Base-by-base conservation (phyloP, 805 yeast species). In the Wickerhamiella parazyma region DNA sequence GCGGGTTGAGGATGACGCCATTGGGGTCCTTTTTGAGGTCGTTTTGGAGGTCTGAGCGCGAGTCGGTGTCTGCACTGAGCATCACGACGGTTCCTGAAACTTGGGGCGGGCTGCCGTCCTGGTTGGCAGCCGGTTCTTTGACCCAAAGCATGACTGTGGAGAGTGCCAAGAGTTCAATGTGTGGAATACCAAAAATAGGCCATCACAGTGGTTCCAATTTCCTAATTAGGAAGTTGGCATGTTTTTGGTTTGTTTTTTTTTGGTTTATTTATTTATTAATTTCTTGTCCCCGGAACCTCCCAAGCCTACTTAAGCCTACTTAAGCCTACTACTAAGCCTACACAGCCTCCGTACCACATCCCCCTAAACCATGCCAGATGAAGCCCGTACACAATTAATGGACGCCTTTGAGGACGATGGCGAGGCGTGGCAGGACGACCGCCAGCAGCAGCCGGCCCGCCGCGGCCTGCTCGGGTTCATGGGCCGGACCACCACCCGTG, bases 1-100 rank as follows among this genome's bases (percentile, higher is more conserved):
- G 82, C 0, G 82, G 82, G 44, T 65, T 59, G 28, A 76, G 58
- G 26, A 76, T 66, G 18, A 76, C 58, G 1, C 80, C 80, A 3
- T 57, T 55, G 6, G 62, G 55, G 4, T 72, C 68, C 36, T 63
- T 67, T 46, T 75, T 75, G 38, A 73, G 55, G 6, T 36, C 43
- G 4, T 51, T 56, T 9, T 47, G 52, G 12, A 49, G 55, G n/a
- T 34, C 28, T n/a, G n/a, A n/a, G n/a, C n/a, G n/a, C n/a, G n/a
- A n/a, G n/a, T 11, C 18, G 17, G 17, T 25, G 29, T 16, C 34
- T 11, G 7, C 24, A 6, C 51, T 57, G 49, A 66, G 49, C 73
- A 69, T 68, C 34, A 60, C 56, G 41, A 68, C 62, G n/a, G 73
- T 71, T 17, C 77, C 77, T 1, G 75, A 69, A 47, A 72, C 72